Evolutionary conservation across 208 protist genomes (phyloP), one percentile per base, ranked within the genome.

Genomic region (Angomonas desouzai): DNA sequence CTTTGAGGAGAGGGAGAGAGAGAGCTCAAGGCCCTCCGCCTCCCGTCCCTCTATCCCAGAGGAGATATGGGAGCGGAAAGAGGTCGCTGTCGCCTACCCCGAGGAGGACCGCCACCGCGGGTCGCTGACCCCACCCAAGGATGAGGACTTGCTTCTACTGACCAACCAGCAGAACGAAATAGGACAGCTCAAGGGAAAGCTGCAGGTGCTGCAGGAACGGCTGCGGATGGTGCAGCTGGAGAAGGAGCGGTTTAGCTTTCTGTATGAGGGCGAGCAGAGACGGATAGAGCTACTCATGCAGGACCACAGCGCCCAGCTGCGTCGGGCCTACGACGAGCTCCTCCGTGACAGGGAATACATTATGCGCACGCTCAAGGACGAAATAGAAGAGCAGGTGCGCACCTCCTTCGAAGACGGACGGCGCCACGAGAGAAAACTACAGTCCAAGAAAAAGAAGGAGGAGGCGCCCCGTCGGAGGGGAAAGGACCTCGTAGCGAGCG

Each of bases 331-430:
- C 70, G 72, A 91, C 25, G 74, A 91, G 64, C 55, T 96, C 23
- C 59, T 89, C 22, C 68, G 79, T 7, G 89, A 96, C 55, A 74
- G 89, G 34, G 70, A 85, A 27, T 65, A 71, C 43, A 74, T 93
- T 23, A 75, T 85, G 65, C 72, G 78, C 49, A 68, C 73, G n/a
- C 76, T 95, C 25, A 61, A 73, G 48, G 49, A 47, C n/a, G 89
- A 92, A 51, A 79, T 94, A 48, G 85, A 85, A 63, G 73, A 83
- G 62, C 72, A 85, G 63, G 83, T 92, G 57, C 76, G 76, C 2
- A 68, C 80, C 48, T 83, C 89, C 1, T 95, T 88, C 32, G 68
- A 79, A 45, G 85, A 89, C 60, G 89, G 89, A 13, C 71, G 79
- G 18, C 69, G 74, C 16, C 80, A 87, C 60, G 79, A 91, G 55